Percentiles rank a stretch among this genome's conserved stretches.
These are phyloP conservation scores for Geotrichum carabidarum DNA, from an alignment of 1,139 yeast species.

Conservation along the genomic window DNA sequence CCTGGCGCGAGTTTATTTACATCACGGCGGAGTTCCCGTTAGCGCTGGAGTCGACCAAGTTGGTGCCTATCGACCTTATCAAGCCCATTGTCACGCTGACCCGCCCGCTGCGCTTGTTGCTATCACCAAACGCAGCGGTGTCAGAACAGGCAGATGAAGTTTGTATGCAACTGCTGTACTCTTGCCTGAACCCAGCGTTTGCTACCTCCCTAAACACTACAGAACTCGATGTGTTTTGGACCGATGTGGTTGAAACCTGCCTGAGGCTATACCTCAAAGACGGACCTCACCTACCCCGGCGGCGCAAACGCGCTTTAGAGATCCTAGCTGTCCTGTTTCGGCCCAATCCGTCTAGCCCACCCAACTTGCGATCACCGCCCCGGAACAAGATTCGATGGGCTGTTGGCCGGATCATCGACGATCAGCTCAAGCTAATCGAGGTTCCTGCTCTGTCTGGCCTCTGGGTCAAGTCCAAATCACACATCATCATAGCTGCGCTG, in stretches of 20 bases:
- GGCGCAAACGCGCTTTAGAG: background rate
- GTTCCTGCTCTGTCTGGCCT: background rate
- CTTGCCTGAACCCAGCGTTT: slow-evolving; percentile 6
- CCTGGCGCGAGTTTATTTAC: slow-evolving; percentile 9
- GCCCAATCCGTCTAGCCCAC: background rate
- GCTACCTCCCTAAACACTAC: background rate
- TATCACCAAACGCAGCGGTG: background rate
- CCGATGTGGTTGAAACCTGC: slow-evolving; percentile 4
- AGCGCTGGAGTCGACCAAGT: background rate
- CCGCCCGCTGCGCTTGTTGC: background rate
- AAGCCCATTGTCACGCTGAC: slow-evolving; percentile 3
- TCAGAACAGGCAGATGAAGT: slow-evolving; percentile 4
- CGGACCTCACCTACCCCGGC: background rate
- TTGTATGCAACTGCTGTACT: slow-evolving; percentile 4
- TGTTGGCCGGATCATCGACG: background rate
- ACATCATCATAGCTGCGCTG: background rate
- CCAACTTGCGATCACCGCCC: background rate
- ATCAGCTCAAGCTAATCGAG: background rate
- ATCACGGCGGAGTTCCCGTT: slow-evolving; percentile 7
- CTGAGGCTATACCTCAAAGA: background rate
- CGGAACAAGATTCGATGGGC: background rate
- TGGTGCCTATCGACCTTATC: background rate
- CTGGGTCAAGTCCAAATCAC: slow-evolving; percentile 5
- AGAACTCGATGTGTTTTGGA: slow-evolving; percentile 7
- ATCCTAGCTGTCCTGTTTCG: background rate